Base-by-base conservation (phyloP, 2,329 filamentous ascomycete genomes). In the Colletotrichum cordylinicola region DNA sequence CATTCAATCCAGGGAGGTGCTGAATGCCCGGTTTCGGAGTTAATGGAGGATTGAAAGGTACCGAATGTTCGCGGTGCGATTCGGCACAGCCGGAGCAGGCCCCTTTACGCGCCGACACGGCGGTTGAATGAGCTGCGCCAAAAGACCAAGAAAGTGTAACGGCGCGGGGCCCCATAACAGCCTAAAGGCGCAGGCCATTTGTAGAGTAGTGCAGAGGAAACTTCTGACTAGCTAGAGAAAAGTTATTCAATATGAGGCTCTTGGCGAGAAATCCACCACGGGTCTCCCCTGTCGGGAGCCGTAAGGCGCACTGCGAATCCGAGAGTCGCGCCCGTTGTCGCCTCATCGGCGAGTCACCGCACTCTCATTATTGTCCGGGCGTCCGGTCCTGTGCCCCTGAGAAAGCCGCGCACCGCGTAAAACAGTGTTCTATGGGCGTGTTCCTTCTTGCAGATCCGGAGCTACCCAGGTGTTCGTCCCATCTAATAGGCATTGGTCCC, bases 1-100 rank as follows among this genome's bases (percentile, higher is more conserved):
- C 31, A 5, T 7, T 62, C 27, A 31, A 10, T 9, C 8, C 24
- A 76, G 74, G 74, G 74, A 73, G 70, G 43, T 76, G 74, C n/a
- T 76, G 62, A 76, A 27, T 15, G 24, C 4, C 43, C 37, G 24
- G 13, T 18, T 2, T 10, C 27, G 33, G 31, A 15, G 0, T 62
- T 3, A 52, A 21, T 62, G 31, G 58, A 62, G 5, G 16, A 21
- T 24, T 35, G 43, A 52, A 21, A 52, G n/a, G 12, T 24, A 52
- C 43, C n/a, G 43, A 21, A 52, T 21, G n/a, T 52, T 21, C 43
- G 43, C 43, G 43, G n/a, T 52, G 43, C 43, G 43, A 21, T 52
- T 52, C 43, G 43, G 43, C 43, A 52, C n/a, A 52, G 21, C 43
- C 43, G 43, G 43, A 52, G n/a, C 43, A 52, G n/a, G 43, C 43